A percentile compares a stretch with the other conserved stretches of the same genome.
phyloP scores from a whole-genome alignment of 164 flowering plant species.

The Chloranthus sessilifolius region DNA sequence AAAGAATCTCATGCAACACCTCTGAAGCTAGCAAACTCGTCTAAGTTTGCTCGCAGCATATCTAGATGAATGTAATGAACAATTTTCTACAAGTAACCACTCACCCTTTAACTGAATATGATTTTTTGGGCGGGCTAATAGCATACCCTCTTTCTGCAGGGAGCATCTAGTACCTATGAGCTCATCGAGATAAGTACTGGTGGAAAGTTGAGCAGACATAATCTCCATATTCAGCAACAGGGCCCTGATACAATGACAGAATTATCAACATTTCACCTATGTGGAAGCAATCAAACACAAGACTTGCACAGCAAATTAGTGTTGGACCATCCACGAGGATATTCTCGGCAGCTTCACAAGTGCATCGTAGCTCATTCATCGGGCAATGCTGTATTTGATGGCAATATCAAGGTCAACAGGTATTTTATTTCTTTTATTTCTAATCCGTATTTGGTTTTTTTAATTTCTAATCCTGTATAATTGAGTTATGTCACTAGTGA shows the following conservation, averaged over 20 bases:
- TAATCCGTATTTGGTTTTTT: conserved; percentile 1
- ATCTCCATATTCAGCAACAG: conserved; percentile 72
- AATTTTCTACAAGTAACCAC: too few species aligned
- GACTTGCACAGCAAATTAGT: conserved; percentile 80
- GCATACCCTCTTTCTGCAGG: conserved; percentile 32
- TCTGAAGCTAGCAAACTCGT: too few species aligned
- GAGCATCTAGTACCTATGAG: conserved; percentile 59
- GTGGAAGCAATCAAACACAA: conserved; percentile 59
- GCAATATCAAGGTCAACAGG: conserved; percentile 88
- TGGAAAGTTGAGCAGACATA: conserved; percentile 83
- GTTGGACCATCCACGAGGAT: conserved; percentile 83
- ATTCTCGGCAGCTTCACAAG: conserved; percentile 79
- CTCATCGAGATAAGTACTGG: conserved; percentile 80
- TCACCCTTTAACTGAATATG: too few species aligned
- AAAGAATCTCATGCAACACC: too few species aligned
- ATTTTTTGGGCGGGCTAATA: too few species aligned
- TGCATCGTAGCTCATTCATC: conserved; percentile 79
- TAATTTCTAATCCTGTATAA: too few species aligned
- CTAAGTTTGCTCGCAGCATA: too few species aligned
- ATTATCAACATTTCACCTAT: conserved; percentile 65
- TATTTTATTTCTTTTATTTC: conserved; percentile 18
- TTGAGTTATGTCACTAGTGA: too few species aligned
- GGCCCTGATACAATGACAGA: conserved; percentile 83
- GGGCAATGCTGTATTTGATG: conserved; percentile 89
- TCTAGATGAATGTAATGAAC: too few species aligned